Evolutionary conservation across 352 stramenopile genomes (phyloP).

Genomic region (Pythium aquatile): DNA sequence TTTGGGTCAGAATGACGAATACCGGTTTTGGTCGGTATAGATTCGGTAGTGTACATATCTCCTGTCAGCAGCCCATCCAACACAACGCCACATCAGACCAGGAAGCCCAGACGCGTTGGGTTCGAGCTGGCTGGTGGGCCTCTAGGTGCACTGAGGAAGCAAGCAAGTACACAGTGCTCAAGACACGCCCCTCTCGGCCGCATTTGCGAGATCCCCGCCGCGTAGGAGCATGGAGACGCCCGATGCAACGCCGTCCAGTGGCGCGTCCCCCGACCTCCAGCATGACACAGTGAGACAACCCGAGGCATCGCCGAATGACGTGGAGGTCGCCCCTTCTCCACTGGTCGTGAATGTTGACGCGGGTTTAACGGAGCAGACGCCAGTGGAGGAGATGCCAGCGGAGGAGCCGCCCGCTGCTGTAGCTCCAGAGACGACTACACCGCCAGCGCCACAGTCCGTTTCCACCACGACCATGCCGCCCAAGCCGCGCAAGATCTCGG

Average conservation of each 20-base stretch:
- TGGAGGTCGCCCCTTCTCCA: background rate
- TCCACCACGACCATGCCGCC: conserved; percentile 28
- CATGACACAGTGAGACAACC: conserved; percentile 6
- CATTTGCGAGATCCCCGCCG: background rate
- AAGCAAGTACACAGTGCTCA: background rate
- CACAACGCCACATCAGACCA: background rate
- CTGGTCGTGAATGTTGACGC: background rate
- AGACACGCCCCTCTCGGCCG: background rate
- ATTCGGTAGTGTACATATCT: conserved; percentile 6
- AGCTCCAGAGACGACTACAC: background rate
- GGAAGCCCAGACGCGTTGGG: background rate
- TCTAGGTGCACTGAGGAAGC: background rate
- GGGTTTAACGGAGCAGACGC: background rate
- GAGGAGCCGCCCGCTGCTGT: background rate
- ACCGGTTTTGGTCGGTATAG: background rate
- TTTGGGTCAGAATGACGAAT: background rate
- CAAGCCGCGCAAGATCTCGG: conserved; percentile 32
- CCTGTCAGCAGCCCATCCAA: background rate
- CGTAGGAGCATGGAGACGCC: conserved; percentile 1
- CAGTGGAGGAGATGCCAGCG: background rate
- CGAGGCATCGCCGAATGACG: background rate
- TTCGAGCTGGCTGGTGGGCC: background rate
- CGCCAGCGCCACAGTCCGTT: conserved; percentile 1
- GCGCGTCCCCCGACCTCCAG: background rate
- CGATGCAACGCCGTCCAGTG: conserved; percentile 2